Evolutionary conservation across 1,284 basidiomycete genomes (phyloP).

Genomic region (Leccinum angustisporum): DNA sequence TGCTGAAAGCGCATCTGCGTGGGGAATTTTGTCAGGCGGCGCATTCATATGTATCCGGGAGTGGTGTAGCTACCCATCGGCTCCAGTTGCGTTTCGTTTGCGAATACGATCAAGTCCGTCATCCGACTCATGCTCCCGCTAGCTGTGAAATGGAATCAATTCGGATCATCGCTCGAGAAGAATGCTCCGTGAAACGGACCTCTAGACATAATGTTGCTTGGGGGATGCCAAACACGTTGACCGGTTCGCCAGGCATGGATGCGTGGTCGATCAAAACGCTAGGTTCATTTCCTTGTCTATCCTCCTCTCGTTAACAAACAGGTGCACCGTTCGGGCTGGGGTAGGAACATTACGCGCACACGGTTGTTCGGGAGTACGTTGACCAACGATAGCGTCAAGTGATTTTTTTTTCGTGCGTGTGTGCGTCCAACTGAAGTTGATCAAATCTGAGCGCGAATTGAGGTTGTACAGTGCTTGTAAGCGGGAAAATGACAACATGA

Average conservation of each 20-base stretch:
- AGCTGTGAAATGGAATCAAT: constrained; percentile 41
- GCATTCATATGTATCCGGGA: constrained; percentile 33
- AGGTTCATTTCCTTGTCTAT: constrained; percentile 62
- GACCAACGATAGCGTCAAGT: constrained; percentile 58
- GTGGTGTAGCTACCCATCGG: constrained; percentile 56
- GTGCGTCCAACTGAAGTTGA: constrained; percentile 67
- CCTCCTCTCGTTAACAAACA: constrained; percentile 38
- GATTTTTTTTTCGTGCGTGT: constrained; percentile 56
- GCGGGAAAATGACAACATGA: constrained; percentile 48
- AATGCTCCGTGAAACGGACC: constrained; percentile 39
- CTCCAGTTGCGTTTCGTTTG: constrained; percentile 52
- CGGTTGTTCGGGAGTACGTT: constrained; percentile 41
- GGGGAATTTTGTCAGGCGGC: constrained; percentile 23
- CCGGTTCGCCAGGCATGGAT: constrained; percentile 69
- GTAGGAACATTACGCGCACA: constrained; percentile 40
- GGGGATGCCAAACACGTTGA: constrained; percentile 81
- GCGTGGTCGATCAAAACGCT: constrained; percentile 55
- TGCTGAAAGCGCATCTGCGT: constrained; percentile 34
- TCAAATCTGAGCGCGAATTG: constrained; percentile 57
- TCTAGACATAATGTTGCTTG: constrained; percentile 83
- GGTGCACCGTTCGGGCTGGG: constrained; percentile 37
- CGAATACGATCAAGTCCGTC: constrained; percentile 69
- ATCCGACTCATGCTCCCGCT: constrained; percentile 72
- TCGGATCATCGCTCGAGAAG: constrained; percentile 1
- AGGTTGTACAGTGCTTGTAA: constrained; percentile 19